phyloP scores from a whole-genome alignment of 306 rosid genomes.

The Carpinus fangiana region DNA sequence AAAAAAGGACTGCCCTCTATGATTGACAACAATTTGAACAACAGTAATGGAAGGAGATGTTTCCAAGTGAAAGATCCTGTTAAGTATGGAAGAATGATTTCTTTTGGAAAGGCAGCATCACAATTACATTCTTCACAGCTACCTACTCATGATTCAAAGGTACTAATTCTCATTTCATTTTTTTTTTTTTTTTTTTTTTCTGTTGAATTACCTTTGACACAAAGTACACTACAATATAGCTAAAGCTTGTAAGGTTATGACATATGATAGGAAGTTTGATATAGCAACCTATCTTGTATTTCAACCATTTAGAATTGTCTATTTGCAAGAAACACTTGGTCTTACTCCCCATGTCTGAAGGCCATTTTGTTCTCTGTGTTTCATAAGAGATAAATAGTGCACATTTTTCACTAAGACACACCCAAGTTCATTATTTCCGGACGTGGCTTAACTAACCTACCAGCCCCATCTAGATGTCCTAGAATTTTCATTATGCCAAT shows the following conservation, averaged over 20 bases:
- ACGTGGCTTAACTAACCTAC: background rate
- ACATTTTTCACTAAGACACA: background rate
- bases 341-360: background rate
- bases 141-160: constrained; percentile 46
- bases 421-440: background rate
- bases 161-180: constrained; percentile 20
- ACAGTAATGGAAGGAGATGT: constrained; percentile 27
- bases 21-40: constrained; percentile 27
- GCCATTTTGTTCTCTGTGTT: background rate
- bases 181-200: background rate
- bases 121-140: constrained; percentile 56
- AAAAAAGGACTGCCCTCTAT: constrained; percentile 35
- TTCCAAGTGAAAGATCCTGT: constrained; percentile 35
- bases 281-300: background rate
- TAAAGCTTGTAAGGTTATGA: background rate
- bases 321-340: background rate
- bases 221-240: background rate
- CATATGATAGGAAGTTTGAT: background rate
- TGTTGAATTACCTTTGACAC: background rate
- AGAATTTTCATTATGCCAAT: background rate
- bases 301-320: background rate
- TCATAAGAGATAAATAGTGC: background rate
- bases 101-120: constrained; percentile 58
- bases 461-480: background rate
- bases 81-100: constrained; percentile 57